Conservation (phyloP, 495 filamentous ascomycete species). For the Hapsidospora chrysogenum region DNA sequence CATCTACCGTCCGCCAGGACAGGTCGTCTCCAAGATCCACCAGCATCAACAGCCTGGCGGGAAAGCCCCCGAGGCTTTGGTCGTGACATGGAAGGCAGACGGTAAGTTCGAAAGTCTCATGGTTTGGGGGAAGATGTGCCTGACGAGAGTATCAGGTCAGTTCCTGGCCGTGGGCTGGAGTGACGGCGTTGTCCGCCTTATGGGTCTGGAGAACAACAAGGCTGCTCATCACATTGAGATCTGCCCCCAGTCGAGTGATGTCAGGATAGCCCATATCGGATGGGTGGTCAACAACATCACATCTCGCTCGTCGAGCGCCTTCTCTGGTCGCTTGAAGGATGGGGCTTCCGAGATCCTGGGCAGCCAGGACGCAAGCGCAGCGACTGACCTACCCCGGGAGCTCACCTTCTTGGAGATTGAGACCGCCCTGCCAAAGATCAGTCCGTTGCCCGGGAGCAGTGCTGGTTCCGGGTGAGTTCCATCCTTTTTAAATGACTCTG, state of each 20-base stretch:
- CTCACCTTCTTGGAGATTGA: slow-evolving; percentile 66
- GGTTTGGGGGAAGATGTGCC: background rate
- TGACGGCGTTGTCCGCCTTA: slow-evolving; percentile 50
- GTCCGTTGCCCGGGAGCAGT: slow-evolving; percentile 40
- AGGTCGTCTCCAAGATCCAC: slow-evolving; percentile 28
- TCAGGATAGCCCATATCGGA: slow-evolving; percentile 45
- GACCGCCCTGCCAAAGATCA: slow-evolving; percentile 63
- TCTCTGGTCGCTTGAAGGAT: background rate
- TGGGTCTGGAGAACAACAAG: slow-evolving; percentile 62
- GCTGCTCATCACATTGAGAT: slow-evolving; percentile 51
- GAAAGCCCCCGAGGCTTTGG: slow-evolving; percentile 32
- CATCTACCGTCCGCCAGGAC: slow-evolving; percentile 33
- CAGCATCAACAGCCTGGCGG: slow-evolving; percentile 19
- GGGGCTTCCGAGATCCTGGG: slow-evolving; percentile 1
- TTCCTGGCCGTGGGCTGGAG: slow-evolving; percentile 65
- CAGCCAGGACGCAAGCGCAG: slow-evolving; percentile 4
- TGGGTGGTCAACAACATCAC: slow-evolving; percentile 53
- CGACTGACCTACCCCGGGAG: slow-evolving; percentile 55
- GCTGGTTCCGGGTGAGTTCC: slow-evolving; percentile 25
- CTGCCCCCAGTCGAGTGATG: slow-evolving; percentile 15
- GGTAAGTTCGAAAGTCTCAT: slow-evolving; percentile 28
- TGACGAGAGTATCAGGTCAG: slow-evolving; percentile 35
- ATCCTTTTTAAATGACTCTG: slow-evolving; percentile 5
- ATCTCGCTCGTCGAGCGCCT: background rate
- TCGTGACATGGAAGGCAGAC: slow-evolving; percentile 62